Evolutionary conservation across 352 stramenopile species (phyloP), one percentile per base, ranked within the genome.

Genomic region (Globisporangium orthogonon): DNA sequence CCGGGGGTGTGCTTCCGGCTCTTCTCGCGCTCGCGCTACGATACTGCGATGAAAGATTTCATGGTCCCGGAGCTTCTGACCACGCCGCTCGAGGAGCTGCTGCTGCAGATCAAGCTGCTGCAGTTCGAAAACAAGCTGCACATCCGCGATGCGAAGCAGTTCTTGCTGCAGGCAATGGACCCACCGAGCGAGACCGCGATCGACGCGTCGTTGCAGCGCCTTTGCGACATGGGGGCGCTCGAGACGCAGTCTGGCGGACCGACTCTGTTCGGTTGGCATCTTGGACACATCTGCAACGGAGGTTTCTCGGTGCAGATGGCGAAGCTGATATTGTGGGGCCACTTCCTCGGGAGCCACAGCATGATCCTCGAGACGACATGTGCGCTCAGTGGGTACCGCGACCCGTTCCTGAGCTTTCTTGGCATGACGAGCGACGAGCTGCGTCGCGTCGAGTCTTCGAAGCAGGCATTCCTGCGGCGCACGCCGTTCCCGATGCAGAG

Each of bases 151-250:
- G 73, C 75, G 14, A 88, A 87, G 58, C 67, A 73, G 18, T 98
- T 99, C 59, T 65, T 99, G 28, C 58, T 80, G 28, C 76, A 96
- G 35, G 96, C 94, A 10, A 88, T 98, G 55, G 87, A 99, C 56
- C 89, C 96, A 15, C 97, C 97, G 0, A 89, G 78, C 11, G 76
- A 89, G n/a, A 78, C 87, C 3, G 78, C 88, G 4, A 94, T 99
- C 40, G 79, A 96, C 53, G 91, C 88, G 48, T 91, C 94, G 15
- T 69, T 99, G 13, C 81, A 95, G 35, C 74, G 95, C 1, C 67
- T 98, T 18, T 65, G 80, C 49, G 73, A 84, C 37, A 91, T 98
- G 62, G 78, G 83, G 9, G 83, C 83, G 7, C 65, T 94, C 10
- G 69, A 70, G 23, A 52, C 55, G n/a, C 61, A 52, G 37, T 52